Conservation (phyloP, 192 early-diverging fungal species). For the Rhizophagus sp. region DNA sequence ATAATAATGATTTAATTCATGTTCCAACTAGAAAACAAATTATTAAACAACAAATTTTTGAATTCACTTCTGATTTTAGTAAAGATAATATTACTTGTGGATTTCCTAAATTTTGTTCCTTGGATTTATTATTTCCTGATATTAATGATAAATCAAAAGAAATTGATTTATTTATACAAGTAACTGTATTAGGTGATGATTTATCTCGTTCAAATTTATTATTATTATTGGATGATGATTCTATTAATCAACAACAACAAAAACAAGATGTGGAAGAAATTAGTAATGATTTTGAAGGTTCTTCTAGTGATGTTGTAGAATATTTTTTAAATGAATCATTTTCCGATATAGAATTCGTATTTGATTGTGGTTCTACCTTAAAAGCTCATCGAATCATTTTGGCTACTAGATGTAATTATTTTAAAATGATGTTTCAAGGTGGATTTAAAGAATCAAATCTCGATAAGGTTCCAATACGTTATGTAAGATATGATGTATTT, state of each 20-base stretch:
- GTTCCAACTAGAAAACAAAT: background rate
- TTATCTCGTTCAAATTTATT: background rate
- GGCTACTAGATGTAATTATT: background rate
- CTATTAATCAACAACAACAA: background rate
- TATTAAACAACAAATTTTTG: background rate
- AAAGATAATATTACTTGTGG: background rate
- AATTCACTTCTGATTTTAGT: background rate
- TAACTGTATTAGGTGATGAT: background rate
- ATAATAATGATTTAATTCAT: background rate
- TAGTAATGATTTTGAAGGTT: background rate
- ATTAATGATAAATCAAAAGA: background rate
- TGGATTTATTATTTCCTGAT: background rate
- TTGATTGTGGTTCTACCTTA: slow-evolving; percentile 8
- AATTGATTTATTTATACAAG: background rate
- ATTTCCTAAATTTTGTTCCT: background rate
- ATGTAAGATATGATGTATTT: background rate
- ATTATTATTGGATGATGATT: background rate
- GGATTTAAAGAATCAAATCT: background rate
- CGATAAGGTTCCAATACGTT: background rate
- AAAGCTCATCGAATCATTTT: slow-evolving; percentile 20
- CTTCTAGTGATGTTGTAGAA: background rate
- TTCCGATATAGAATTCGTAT: slow-evolving; percentile 18
- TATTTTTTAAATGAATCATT: slow-evolving; percentile 12
- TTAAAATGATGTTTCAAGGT: background rate
- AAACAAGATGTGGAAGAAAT: background rate